Conservation (phyloP, 2,329 filamentous ascomycete species). For the Clathrospora elynae region DNA sequence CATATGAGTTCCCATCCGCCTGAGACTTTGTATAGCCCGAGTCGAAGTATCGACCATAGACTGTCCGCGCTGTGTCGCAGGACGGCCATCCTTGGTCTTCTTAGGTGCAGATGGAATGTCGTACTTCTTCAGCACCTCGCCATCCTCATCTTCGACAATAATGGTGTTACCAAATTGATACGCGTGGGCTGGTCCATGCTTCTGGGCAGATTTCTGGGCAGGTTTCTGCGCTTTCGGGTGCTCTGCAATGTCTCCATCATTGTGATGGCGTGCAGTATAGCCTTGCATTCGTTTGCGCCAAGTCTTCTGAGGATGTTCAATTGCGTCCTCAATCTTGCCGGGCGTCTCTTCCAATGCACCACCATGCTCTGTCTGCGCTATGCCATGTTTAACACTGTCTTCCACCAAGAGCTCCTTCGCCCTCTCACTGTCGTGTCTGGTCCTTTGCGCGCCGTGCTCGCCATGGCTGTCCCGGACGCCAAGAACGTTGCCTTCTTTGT, state of each 20-base stretch:
- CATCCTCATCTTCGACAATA: slow-evolving; percentile 85
- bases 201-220: slow-evolving; percentile 44
- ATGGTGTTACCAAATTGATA: slow-evolving; percentile 90
- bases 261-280: slow-evolving; percentile 50
- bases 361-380: slow-evolving; percentile 57
- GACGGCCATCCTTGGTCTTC: slow-evolving; percentile 31
- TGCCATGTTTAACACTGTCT: slow-evolving; percentile 50
- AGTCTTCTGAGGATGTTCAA: slow-evolving; percentile 47
- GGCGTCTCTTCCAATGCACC: slow-evolving; percentile 45
- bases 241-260: slow-evolving; percentile 47
- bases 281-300: slow-evolving; percentile 55
- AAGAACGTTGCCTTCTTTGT: slow-evolving; percentile 84
- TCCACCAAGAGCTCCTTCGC: slow-evolving; percentile 61
- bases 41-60: slow-evolving; percentile 42
- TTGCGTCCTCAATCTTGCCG: slow-evolving; percentile 45
- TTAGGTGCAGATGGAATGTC: slow-evolving; percentile 66
- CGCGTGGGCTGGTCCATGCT: slow-evolving; percentile 74
- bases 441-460: slow-evolving; percentile 61
- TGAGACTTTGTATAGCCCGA: slow-evolving; percentile 52
- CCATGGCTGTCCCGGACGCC: slow-evolving; percentile 61
- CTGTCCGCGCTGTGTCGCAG: slow-evolving; percentile 34
- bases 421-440: slow-evolving; percentile 63
- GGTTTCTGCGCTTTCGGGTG: slow-evolving; percentile 41
- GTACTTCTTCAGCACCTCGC: slow-evolving; percentile 84
- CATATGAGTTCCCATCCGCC: slow-evolving; percentile 61